These are phyloP conservation scores for Salvia hispanica DNA, from an alignment of 257 asterid species.

Conservation along the genomic window DNA sequence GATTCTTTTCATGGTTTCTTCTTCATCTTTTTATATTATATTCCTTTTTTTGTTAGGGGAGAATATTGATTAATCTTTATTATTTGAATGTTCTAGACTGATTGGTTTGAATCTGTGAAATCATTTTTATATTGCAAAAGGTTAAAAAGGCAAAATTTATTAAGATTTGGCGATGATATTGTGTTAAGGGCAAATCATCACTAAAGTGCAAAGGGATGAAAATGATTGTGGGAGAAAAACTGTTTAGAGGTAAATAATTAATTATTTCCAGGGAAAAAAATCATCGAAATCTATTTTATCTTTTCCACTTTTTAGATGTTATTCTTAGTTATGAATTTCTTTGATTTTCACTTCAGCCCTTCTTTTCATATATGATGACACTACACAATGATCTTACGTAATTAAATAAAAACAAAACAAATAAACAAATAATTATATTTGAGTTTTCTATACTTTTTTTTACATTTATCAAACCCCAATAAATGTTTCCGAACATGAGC, in stretches of 20 bases:
- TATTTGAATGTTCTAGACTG: not conserved
- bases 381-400: slow-evolving; percentile 30
- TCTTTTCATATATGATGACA: slow-evolving; percentile 19
- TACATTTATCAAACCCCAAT: slow-evolving; percentile 16
- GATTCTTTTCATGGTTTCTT: not conserved
- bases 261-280: not conserved
- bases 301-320: not conserved
- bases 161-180: slow-evolving; percentile 18
- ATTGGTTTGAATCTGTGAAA: not conserved
- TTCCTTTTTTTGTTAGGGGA: not conserved
- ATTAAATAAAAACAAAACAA: slow-evolving; percentile 3
- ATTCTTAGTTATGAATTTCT: not conserved
- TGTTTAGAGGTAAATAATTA: not conserved
- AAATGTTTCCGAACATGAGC: slow-evolving; percentile 28
- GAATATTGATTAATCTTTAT: no score
- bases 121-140: not conserved
- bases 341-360: not conserved
- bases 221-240: no score
- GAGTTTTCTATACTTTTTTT: slow-evolving; percentile 12
- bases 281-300: not conserved
- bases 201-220: not conserved
- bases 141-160: not conserved
- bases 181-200: not conserved
- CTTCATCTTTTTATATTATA: not conserved
- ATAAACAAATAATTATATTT: not conserved